A percentile compares a stretch with the other conserved stretches of the same genome.
Conservation (phyloP, 2,329 filamentous ascomycete genomes). For the Colletotrichum sojae region DNA sequence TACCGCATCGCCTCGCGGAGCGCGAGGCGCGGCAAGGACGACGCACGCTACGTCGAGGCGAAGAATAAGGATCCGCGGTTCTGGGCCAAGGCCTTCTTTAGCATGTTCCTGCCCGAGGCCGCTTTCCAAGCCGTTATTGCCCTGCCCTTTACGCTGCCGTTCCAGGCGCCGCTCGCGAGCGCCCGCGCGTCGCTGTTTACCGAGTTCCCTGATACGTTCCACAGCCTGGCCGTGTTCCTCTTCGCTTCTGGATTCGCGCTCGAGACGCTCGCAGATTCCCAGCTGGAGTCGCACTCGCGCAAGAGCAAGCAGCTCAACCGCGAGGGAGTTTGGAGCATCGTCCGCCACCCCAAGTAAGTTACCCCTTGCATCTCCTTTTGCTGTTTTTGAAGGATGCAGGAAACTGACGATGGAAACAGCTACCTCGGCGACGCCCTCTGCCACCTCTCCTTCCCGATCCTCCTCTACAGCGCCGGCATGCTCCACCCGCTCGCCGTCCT, state of each 20-base stretch:
- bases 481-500: conserved; percentile 68
- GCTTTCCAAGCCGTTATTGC: conserved; percentile 69
- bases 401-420: conserved; percentile 49
- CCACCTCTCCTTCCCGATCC: conserved; percentile 71
- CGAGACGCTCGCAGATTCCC: conserved; percentile 70
- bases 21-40: conserved; percentile 65
- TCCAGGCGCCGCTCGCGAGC: conserved; percentile 55
- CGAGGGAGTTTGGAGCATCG: conserved; percentile 73
- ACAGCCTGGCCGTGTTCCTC: conserved; percentile 65
- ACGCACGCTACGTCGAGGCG: conserved; percentile 66
- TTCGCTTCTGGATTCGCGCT: conserved; percentile 70
- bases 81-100: conserved; percentile 70
- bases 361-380: no score
- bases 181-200: conserved; percentile 31
- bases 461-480: conserved; percentile 68
- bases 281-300: conserved; percentile 62
- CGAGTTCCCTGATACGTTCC: conserved; percentile 44
- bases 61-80: conserved; percentile 64
- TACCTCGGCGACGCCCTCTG: conserved; percentile 73
- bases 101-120: conserved; percentile 70
- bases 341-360: conserved; percentile 72
- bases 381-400: accelerated
- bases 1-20: conserved; percentile 66
- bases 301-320: conserved; percentile 56
- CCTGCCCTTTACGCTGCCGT: conserved; percentile 69